Base-by-base conservation (phyloP, 345 rosid species). In the Syzygium oleosum region DNA sequence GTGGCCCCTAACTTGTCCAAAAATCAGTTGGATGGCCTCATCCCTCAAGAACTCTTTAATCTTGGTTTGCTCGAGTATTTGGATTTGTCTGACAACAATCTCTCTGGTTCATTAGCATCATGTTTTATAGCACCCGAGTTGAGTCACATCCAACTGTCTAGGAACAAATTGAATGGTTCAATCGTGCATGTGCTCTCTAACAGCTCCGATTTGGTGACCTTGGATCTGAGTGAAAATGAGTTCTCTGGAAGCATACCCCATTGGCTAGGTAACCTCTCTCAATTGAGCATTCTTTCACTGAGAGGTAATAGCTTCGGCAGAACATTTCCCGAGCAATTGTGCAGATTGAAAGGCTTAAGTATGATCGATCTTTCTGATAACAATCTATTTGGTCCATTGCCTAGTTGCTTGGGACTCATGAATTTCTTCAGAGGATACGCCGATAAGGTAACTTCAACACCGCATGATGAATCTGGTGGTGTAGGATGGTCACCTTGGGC, bases 81-180 rank as follows among this genome's bases (percentile, higher is more conserved):
- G 29, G 63, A 58, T 25, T 58, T 58, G 63, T 58, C 63, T 4
- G 14, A 58, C 0, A 58, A 58, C 29, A 58, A 25, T 58, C 63
- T 58, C 63, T 58, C 0, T 58, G 29, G 63, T 58, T 0, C 63
- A 58, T 58, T 58, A 58, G 0, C 63, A 58, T 58, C 63, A 4
- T 58, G 0, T 58, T 58, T 25, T 25, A 1, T 23, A 0, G 5
- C 6, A 58, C 13, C 1, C 2, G 0, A 0, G 6, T 0, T 23
- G 0, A 1, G 5, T 23, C 63, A 58, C 63, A 58, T 58, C 63
- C 29, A 58, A 4, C 13, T 58, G 0, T 0, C 10, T 10, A 0
- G 63, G 29, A 58, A 58, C 63, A 58, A 58, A 58, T 58, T 58
- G 29, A 58, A 58, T 25, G 63, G 63, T 4, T 9, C 63, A 11